Conservation (phyloP, 768 basidiomycete species). For the Boletus fagicola region DNA sequence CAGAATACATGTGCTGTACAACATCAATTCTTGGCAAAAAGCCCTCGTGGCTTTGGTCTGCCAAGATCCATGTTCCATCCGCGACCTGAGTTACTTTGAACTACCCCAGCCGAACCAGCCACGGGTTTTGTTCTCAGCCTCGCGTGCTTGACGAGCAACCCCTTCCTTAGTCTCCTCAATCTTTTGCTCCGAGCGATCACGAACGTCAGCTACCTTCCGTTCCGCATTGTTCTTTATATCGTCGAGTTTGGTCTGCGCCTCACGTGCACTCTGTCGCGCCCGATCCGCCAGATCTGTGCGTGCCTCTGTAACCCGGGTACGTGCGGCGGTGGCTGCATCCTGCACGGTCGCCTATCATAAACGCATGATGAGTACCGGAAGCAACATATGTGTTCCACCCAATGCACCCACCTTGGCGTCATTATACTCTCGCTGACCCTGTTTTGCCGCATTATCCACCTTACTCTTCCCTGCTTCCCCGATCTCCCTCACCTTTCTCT, state of each 20-base stretch:
- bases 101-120: constrained; percentile 43
- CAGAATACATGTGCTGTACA: neutral
- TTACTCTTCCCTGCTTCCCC: constrained; percentile 33
- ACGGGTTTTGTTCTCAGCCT: constrained; percentile 29
- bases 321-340: constrained; percentile 12
- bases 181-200: constrained; percentile 27
- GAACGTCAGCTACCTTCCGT: constrained; percentile 24
- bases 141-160: constrained; percentile 20
- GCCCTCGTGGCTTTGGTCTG: neutral
- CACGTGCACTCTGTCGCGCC: constrained; percentile 26
- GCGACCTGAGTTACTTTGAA: constrained; percentile 25
- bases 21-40: neutral
- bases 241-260: constrained; percentile 23
- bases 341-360: constrained; percentile 23
- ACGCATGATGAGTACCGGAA: neutral
- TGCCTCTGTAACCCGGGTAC: constrained; percentile 20
- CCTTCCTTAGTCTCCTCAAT: constrained; percentile 33
- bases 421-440: constrained; percentile 35
- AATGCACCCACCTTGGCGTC: constrained; percentile 32
- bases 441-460: constrained; percentile 26
- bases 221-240: constrained; percentile 28
- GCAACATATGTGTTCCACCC: neutral
- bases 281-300: constrained; percentile 27
- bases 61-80: neutral
- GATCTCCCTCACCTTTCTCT: constrained; percentile 27